A percentile compares a stretch with the other conserved stretches of the same genome.
Evolutionary conservation across 169 alveolate genomes (phyloP).

Genomic region (Cyclospora cayetanensis): DNA sequence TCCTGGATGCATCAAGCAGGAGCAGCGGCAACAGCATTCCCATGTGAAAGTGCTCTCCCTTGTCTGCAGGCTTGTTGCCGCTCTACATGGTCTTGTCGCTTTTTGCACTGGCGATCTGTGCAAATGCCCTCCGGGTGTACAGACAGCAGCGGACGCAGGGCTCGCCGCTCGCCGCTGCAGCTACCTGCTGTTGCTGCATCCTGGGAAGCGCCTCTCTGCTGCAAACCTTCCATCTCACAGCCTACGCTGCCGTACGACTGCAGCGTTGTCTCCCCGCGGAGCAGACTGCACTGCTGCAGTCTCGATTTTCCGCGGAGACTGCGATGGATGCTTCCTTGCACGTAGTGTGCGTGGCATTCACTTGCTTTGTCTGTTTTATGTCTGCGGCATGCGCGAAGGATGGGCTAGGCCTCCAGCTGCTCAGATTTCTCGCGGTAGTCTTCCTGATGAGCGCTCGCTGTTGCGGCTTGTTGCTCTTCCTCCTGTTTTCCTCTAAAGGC

Average conservation of each 20-base stretch:
- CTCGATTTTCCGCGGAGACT: no score
- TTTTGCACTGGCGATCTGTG: neutral
- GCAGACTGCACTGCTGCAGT: no score
- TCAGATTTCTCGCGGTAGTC: neutral
- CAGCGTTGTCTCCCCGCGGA: no score
- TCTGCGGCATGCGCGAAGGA: neutral
- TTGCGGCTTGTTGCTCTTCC: constrained; percentile 33
- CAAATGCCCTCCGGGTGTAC: neutral
- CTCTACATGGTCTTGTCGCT: constrained; percentile 3
- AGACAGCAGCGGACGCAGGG: constrained; percentile 2
- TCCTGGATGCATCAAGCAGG: neutral
- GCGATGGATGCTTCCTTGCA: no score
- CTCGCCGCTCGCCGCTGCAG: constrained; percentile 34
- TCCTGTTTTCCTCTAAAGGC: constrained; percentile 19
- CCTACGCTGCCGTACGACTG: constrained; percentile 17
- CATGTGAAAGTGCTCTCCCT: neutral
- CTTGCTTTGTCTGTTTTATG: no score
- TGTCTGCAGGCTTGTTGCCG: constrained; percentile 33
- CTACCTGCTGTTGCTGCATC: constrained; percentile 43
- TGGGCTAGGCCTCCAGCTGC: neutral
- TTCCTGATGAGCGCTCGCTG: neutral
- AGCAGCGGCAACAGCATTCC: no score
- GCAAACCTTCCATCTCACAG: constrained; percentile 6
- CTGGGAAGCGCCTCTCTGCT: neutral
- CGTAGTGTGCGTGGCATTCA: no score